Percentiles rank a stretch among this genome's conserved stretches.
Evolutionary conservation across 139 green algal genomes (phyloP).

Genomic region (Penium margaritaceum): DNA sequence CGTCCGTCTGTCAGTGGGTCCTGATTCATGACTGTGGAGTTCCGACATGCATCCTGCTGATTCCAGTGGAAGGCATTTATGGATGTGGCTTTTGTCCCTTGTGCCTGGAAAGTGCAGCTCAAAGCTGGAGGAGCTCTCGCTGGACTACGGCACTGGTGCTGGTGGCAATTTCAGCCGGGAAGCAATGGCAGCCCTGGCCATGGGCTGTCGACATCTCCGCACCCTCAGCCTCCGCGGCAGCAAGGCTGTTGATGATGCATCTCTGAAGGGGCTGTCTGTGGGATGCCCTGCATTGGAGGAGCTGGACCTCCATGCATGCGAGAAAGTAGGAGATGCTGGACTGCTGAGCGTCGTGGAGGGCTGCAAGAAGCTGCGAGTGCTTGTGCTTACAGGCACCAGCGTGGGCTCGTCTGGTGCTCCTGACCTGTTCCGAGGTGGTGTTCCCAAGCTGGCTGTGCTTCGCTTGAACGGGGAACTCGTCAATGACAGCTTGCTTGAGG

Average conservation of each 20-base stretch:
- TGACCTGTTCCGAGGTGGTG: not conserved
- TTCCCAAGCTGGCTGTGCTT: constrained; percentile 8
- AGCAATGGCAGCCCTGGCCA: constrained; percentile 1
- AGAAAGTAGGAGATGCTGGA: constrained; percentile 15
- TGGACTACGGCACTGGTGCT: constrained; percentile 22
- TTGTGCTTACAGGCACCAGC: constrained; percentile 20
- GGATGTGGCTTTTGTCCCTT: no score
- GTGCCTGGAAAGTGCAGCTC: no score
- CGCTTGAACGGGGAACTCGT: constrained; percentile 20
- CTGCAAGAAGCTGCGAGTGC: constrained; percentile 24
- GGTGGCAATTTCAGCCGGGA: constrained; percentile 2
- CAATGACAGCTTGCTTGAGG: constrained; percentile 8
- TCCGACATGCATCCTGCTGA: no score
- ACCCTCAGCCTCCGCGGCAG: constrained; percentile 26
- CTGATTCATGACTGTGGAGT: no score
- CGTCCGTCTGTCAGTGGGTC: no score
- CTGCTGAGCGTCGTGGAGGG: constrained; percentile 2
- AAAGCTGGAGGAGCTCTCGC: constrained; percentile 19
- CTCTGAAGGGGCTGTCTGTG: constrained; percentile 1
- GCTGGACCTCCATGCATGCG: constrained; percentile 28
- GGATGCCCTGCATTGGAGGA: constrained; percentile 16
- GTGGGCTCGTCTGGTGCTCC: not conserved
- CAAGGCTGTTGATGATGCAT: constrained; percentile 14
- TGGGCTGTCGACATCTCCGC: constrained; percentile 8
- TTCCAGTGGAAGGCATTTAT: no score